Conservation (phyloP, 2,329 filamentous ascomycete species). For the Monosporascus ibericus region DNA sequence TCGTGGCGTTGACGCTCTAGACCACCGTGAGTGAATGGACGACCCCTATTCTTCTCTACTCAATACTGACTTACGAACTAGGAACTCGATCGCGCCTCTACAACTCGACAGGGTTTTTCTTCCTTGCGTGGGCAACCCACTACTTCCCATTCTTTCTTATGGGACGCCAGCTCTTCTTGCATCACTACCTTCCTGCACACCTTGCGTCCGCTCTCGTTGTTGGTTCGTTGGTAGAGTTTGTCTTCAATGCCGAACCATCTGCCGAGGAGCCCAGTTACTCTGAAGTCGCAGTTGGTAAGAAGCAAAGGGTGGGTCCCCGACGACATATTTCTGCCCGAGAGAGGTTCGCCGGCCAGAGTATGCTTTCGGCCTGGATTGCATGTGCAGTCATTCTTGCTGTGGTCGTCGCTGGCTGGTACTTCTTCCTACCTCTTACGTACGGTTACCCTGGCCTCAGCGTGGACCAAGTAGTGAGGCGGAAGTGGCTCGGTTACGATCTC, state of each 20-base stretch:
- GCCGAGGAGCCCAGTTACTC: slow-evolving; percentile 48
- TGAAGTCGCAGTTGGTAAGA: slow-evolving; percentile 39
- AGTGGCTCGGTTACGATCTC: slow-evolving; percentile 95
- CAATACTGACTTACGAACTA: slow-evolving; percentile 26
- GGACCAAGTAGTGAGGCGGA: slow-evolving; percentile 71
- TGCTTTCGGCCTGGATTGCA: slow-evolving; percentile 75
- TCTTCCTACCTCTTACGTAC: slow-evolving; percentile 93
- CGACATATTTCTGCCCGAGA: slow-evolving; percentile 74
- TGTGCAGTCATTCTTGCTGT: slow-evolving; percentile 61
- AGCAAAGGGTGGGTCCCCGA: slow-evolving; percentile 34
- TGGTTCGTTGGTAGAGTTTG: slow-evolving; percentile 87
- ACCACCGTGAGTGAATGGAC: slow-evolving; percentile 70
- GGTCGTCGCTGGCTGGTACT: slow-evolving; percentile 76
- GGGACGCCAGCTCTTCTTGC: slow-evolving; percentile 95
- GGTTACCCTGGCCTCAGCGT: slow-evolving; percentile 84
- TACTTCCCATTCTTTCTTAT: slow-evolving; percentile 98
- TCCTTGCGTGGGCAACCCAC: slow-evolving; percentile 94
- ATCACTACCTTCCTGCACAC: slow-evolving; percentile 95
- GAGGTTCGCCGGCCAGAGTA: slow-evolving; percentile 71
- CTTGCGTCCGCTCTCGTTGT: slow-evolving; percentile 86
- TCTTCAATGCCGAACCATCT: slow-evolving; percentile 82
- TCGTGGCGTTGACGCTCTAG: slow-evolving; percentile 86
- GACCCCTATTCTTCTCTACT: neutral
- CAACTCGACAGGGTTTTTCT: slow-evolving; percentile 98
- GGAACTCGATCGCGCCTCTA: slow-evolving; percentile 90